A percentile compares a stretch with the other conserved stretches of the same genome.
Conservation (phyloP, 805 yeast genomes). For the Metschnikowia chrysomelidarum region DNA sequence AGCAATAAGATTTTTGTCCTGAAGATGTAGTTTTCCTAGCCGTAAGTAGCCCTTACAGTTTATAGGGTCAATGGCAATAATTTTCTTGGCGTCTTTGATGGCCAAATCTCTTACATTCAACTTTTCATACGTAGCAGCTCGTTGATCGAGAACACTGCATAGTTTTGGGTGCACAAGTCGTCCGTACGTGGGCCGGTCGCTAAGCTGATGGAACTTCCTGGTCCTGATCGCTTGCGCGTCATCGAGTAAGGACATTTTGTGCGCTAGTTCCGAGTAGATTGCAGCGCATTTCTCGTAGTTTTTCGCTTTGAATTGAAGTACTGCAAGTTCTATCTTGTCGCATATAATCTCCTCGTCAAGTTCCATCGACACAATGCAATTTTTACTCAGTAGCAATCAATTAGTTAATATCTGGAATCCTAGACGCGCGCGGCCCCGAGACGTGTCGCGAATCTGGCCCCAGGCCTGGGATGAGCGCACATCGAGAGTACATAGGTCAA, state of each 20-base stretch:
- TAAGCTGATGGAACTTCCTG: slow-evolving; percentile 22
- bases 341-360: slow-evolving; percentile 24
- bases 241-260: slow-evolving; percentile 18
- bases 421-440: slow-evolving; percentile 5
- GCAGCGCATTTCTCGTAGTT: slow-evolving; percentile 29
- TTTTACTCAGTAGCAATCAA: not conserved
- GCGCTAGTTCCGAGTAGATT: slow-evolving; percentile 27
- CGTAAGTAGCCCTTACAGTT: slow-evolving; percentile 52
- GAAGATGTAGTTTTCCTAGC: slow-evolving; percentile 34
- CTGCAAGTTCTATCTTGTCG: slow-evolving; percentile 30
- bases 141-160: slow-evolving; percentile 38
- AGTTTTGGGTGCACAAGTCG: slow-evolving; percentile 36
- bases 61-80: slow-evolving; percentile 40
- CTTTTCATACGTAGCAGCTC: slow-evolving; percentile 51
- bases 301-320: slow-evolving; percentile 30
- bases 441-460: slow-evolving; percentile 6
- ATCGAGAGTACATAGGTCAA: too few relatives aligned
- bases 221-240: slow-evolving; percentile 13
- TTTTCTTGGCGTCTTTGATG: slow-evolving; percentile 33
- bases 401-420: not conserved
- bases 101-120: slow-evolving; percentile 30
- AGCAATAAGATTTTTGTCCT: slow-evolving; percentile 25
- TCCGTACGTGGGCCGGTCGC: slow-evolving; percentile 29
- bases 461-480: not conserved
- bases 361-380: slow-evolving; percentile 12